Evolutionary conservation across 805 yeast genomes (phyloP).

Genomic region (Torulaspora quercuum): DNA sequence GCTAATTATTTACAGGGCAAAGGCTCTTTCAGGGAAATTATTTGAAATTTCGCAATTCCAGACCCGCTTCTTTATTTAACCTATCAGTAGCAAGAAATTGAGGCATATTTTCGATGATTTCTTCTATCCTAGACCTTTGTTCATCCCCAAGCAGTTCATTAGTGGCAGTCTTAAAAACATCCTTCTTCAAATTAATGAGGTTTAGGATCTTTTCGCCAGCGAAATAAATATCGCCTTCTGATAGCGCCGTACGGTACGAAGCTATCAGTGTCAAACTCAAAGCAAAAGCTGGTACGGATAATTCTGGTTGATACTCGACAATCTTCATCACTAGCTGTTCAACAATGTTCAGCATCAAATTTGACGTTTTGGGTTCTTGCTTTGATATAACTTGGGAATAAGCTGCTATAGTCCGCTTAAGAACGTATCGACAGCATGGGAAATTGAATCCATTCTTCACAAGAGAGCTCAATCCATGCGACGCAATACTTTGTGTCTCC

Average conservation of each 20-base stretch:
- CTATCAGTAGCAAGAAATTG: not conserved
- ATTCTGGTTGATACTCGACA: constrained; percentile 21
- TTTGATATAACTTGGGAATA: constrained; percentile 36
- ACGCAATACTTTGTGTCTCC: constrained; percentile 41
- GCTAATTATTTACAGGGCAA: no score
- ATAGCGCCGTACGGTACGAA: constrained; percentile 39
- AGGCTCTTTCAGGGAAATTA: no score
- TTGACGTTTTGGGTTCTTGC: constrained; percentile 3
- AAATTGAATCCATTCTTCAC: constrained; percentile 32
- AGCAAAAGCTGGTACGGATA: constrained; percentile 9
- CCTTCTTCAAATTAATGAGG: constrained; percentile 45
- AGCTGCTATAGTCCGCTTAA: constrained; percentile 47
- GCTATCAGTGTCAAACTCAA: constrained; percentile 37
- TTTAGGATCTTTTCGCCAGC: constrained; percentile 47
- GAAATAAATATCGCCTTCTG: constrained; percentile 24
- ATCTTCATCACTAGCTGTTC: constrained; percentile 41
- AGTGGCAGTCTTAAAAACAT: constrained; percentile 48
- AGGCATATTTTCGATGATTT: constrained; percentile 17
- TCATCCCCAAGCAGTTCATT: constrained; percentile 37
- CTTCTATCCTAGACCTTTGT: constrained; percentile 34
- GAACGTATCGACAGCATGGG: constrained; percentile 37
- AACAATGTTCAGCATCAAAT: constrained; percentile 31
- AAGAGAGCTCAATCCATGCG: constrained; percentile 63
- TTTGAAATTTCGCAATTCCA: constrained; percentile 10
- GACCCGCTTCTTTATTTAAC: not conserved